Evolutionary conservation across 2,329 filamentous ascomycete species (phyloP).

Genomic region (Calonectria hongkongensis): DNA sequence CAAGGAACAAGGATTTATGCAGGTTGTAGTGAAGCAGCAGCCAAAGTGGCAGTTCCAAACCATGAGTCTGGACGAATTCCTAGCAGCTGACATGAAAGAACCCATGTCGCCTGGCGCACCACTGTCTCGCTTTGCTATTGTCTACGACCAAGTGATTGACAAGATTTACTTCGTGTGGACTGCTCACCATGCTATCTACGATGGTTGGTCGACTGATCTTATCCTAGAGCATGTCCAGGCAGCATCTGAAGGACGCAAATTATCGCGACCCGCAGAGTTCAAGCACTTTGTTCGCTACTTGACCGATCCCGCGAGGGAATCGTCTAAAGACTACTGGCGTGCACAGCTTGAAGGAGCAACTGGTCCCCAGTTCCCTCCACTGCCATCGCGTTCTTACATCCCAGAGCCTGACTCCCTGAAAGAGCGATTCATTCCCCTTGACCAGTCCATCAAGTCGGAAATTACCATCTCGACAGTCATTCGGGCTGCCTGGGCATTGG

Average conservation of each 20-base stretch:
- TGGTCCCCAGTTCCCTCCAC: slow-evolving; percentile 51
- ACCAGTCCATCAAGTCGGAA: slow-evolving; percentile 47
- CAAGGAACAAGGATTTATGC: slow-evolving; percentile 62
- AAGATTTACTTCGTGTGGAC: slow-evolving; percentile 58
- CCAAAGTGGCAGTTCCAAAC: slow-evolving; percentile 58
- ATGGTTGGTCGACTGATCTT: slow-evolving; percentile 56
- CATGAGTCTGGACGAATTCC: slow-evolving; percentile 60
- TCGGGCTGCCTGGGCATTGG: slow-evolving; percentile 55
- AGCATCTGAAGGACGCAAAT: slow-evolving; percentile 44
- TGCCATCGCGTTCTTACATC: slow-evolving; percentile 52
- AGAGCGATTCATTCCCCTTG: slow-evolving; percentile 46
- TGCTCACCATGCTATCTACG: slow-evolving; percentile 58
- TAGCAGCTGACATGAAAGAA: slow-evolving; percentile 62
- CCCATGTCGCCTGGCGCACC: slow-evolving; percentile 64
- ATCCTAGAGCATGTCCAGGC: slow-evolving; percentile 51
- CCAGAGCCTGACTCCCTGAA: slow-evolving; percentile 47
- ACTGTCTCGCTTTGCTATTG: slow-evolving; percentile 64
- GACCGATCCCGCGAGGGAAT: slow-evolving; percentile 45
- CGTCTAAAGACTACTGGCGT: slow-evolving; percentile 50
- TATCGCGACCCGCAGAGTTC: slow-evolving; percentile 52
- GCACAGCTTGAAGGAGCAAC: slow-evolving; percentile 50
- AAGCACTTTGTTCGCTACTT: slow-evolving; percentile 53
- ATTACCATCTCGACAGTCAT: slow-evolving; percentile 53
- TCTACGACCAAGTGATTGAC: slow-evolving; percentile 53
- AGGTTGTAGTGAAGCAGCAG: slow-evolving; percentile 65